These are phyloP conservation scores for Gaeumannomyces sp. DNA, from an alignment of 2,329 filamentous ascomycete genomes.

Conservation along the genomic window DNA sequence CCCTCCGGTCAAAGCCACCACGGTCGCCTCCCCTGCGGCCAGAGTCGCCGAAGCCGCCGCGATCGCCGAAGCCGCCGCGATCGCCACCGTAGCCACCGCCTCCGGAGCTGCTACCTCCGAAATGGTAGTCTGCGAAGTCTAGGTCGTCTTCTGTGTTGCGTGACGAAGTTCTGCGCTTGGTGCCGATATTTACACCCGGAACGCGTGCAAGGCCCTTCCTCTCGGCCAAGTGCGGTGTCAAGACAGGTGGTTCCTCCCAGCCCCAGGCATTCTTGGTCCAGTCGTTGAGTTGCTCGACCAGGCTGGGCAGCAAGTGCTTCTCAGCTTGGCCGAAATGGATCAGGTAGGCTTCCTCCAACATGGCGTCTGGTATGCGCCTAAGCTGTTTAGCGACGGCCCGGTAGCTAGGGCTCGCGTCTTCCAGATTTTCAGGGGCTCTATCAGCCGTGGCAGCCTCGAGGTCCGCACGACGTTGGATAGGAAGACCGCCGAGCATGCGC, in stretches of 20 bases:
- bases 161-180: not conserved
- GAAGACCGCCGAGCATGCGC: conserved; percentile 49
- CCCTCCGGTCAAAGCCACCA: conserved; percentile 12
- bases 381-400: conserved; percentile 20
- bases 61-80: conserved; percentile 8
- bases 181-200: conserved; percentile 5
- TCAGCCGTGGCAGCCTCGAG: conserved; percentile 42
- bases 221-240: conserved; percentile 18
- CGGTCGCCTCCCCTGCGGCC: conserved; percentile 8
- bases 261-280: conserved; percentile 47
- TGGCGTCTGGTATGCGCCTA: conserved; percentile 30
- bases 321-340: conserved; percentile 45
- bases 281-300: conserved; percentile 47
- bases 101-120: conserved; percentile 11
- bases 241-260: conserved; percentile 39
- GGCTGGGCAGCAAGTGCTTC: conserved; percentile 28
- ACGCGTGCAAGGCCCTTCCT: conserved; percentile 4
- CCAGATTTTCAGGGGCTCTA: conserved; percentile 39
- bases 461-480: conserved; percentile 48
- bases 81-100: conserved; percentile 4
- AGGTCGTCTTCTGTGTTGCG: not conserved
- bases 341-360: conserved; percentile 46
- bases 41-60: conserved; percentile 12
- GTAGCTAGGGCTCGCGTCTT: conserved; percentile 10
- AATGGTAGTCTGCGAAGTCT: conserved; percentile 9